A percentile compares a stretch with the other conserved stretches of the same genome.
Evolutionary conservation across 805 yeast species (phyloP).

Genomic region (Lachancea cidri): DNA sequence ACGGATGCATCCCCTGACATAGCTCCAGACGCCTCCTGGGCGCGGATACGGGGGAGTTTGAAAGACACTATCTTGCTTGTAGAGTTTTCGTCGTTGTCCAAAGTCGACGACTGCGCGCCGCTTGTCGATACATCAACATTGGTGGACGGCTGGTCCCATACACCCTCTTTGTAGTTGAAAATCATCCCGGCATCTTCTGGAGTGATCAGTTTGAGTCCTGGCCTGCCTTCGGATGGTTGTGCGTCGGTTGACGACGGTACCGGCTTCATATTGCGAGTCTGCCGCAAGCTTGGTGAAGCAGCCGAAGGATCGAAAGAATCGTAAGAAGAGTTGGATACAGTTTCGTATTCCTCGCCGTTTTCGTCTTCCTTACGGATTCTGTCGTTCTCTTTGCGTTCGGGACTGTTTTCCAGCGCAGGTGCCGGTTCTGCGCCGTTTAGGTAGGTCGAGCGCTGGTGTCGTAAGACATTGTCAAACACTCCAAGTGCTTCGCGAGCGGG

Average conservation of each 20-base stretch:
- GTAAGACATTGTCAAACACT: slow-evolving; percentile 25
- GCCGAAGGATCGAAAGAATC: slow-evolving; percentile 5
- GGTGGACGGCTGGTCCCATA: slow-evolving; percentile 23
- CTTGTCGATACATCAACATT: slow-evolving; percentile 21
- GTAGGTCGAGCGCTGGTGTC: slow-evolving; percentile 20
- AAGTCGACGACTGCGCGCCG: slow-evolving; percentile 11
- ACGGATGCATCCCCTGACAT: neutral
- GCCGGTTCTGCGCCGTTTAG: slow-evolving; percentile 5
- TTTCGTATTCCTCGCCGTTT: neutral
- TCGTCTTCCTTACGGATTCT: neutral
- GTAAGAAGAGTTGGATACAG: slow-evolving; percentile 7
- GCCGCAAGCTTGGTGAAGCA: slow-evolving; percentile 7
- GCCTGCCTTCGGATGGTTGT: neutral
- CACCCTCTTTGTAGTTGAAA: slow-evolving; percentile 21
- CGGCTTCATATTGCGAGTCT: neutral
- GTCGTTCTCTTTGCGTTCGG: slow-evolving; percentile 4
- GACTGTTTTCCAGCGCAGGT: neutral
- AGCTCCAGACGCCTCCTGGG: slow-evolving; percentile 1
- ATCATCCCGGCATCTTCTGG: slow-evolving; percentile 27
- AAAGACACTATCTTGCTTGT: slow-evolving; percentile 7
- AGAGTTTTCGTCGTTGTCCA: slow-evolving; percentile 4
- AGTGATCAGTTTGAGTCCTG: slow-evolving; percentile 14
- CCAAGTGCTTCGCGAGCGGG: slow-evolving; percentile 28
- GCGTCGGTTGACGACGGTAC: neutral
- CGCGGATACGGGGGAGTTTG: slow-evolving; percentile 7